Conservation (phyloP, 2,329 filamentous ascomycete genomes). For the Xylariaceae sp. region DNA sequence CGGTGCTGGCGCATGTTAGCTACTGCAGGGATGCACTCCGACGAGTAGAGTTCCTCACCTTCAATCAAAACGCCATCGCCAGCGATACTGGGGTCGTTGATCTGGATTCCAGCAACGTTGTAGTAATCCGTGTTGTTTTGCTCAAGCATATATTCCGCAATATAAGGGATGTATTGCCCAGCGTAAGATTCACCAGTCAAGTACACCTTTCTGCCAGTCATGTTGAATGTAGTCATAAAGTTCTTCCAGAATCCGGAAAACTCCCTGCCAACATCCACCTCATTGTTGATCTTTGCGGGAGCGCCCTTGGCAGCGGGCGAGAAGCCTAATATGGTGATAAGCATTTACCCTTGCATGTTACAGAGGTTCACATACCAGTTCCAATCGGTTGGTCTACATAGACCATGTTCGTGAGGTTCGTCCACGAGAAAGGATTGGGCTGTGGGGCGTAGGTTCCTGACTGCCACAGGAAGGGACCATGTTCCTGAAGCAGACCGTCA, state of each 20-base stretch:
- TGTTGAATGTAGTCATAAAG: conserved; percentile 47
- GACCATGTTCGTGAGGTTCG: conserved; percentile 69
- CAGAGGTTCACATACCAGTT: conserved; percentile 59
- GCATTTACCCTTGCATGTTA: too few species aligned
- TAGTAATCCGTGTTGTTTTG: conserved; percentile 41
- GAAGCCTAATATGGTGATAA: not conserved
- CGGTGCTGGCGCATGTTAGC: not conserved
- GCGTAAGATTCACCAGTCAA: conserved; percentile 50
- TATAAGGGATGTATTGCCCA: conserved; percentile 51
- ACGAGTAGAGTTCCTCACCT: conserved; percentile 1
- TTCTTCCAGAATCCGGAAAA: conserved; percentile 69
- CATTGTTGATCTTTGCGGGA: not conserved
- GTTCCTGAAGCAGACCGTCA: conserved; percentile 68
- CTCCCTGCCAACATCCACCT: conserved; percentile 59
- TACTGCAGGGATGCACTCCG: not conserved
- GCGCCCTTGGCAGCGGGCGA: not conserved
- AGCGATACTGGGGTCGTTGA: conserved; percentile 60
- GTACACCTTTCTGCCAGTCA: conserved; percentile 46
- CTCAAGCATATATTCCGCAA: conserved; percentile 47
- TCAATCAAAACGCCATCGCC: conserved; percentile 48
- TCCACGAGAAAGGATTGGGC: conserved; percentile 65
- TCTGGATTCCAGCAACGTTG: conserved; percentile 48
- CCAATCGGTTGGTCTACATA: conserved; percentile 66
- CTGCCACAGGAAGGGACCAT: conserved; percentile 68
- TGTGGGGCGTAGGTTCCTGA: conserved; percentile 62